Percentiles rank a stretch among this genome's conserved stretches.
Conservation (phyloP, 495 filamentous ascomycete genomes). For the Hypoxylon cercidicola region DNA sequence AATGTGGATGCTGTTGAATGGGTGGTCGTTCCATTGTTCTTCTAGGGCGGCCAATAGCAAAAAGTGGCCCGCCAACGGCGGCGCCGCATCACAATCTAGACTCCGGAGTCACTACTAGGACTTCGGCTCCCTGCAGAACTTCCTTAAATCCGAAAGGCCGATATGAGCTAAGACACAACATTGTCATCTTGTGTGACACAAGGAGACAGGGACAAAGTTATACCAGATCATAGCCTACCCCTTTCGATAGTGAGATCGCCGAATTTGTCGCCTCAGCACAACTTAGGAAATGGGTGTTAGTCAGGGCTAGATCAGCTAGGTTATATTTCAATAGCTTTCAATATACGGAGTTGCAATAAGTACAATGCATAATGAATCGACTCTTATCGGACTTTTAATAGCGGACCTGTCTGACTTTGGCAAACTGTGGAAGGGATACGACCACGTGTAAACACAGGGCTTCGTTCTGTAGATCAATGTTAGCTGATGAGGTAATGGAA, state of each 20-base stretch:
- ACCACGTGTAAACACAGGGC: background rate
- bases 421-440: background rate
- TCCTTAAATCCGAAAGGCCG: background rate
- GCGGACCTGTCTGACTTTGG: conserved; percentile 1
- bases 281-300: background rate
- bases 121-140: background rate
- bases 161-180: background rate
- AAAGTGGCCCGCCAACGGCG: background rate
- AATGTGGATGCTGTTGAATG: background rate
- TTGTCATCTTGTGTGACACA: background rate
- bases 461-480: background rate
- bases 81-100: background rate
- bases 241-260: background rate
- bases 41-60: background rate
- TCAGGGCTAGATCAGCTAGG: background rate
- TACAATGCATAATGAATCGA: background rate
- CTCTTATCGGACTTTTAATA: conserved; percentile 6
- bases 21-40: background rate
- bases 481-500: background rate
- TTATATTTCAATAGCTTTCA: background rate
- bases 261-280: background rate
- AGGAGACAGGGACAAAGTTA: conserved; percentile 3
- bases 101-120: conserved; percentile 9
- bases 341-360: conserved; percentile 7
- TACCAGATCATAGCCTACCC: background rate